Evolutionary conservation across 177 flowering plant genomes (phyloP).

Genomic region (Vitis hybrid): DNA sequence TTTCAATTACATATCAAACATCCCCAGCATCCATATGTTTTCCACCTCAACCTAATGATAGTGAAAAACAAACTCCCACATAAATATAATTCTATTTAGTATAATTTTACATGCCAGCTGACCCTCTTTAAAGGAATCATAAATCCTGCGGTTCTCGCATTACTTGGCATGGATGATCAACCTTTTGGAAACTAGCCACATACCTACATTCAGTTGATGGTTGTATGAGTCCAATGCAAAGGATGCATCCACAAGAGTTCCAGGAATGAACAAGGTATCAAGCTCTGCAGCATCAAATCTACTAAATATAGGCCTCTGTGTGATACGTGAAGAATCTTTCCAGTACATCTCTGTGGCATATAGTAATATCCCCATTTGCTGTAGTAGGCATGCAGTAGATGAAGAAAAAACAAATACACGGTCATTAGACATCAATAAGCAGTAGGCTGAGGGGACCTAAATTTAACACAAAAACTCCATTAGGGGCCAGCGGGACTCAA

Average conservation of each 20-base stretch:
- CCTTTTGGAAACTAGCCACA: slow-evolving; percentile 52
- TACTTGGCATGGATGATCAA: slow-evolving; percentile 16
- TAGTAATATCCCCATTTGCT: slow-evolving; percentile 41
- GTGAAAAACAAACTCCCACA: background rate
- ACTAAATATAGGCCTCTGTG: slow-evolving; percentile 36
- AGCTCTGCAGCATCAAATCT: slow-evolving; percentile 45
- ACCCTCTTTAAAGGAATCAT: background rate
- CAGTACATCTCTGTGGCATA: slow-evolving; percentile 68
- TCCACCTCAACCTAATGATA: too few species aligned
- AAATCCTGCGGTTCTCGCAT: background rate
- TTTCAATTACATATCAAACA: too few species aligned
- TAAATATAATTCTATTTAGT: background rate
- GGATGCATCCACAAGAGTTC: slow-evolving; percentile 41
- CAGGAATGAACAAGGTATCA: slow-evolving; percentile 38
- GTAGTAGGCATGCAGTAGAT: slow-evolving; percentile 63
- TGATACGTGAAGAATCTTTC: slow-evolving; percentile 29
- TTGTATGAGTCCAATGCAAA: slow-evolving; percentile 54
- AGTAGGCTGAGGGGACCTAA: too few species aligned
- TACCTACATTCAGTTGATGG: slow-evolving; percentile 50
- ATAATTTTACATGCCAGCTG: background rate
- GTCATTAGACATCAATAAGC: too few species aligned
- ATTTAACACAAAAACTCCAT: too few species aligned
- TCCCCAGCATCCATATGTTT: too few species aligned
- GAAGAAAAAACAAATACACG: background rate
- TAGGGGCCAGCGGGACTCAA: too few species aligned